Percentiles rank a stretch among this genome's conserved stretches.
These are phyloP conservation scores for Pseudohalonectria lignicola DNA, from an alignment of 2,329 filamentous ascomycete species.

Conservation along the genomic window DNA sequence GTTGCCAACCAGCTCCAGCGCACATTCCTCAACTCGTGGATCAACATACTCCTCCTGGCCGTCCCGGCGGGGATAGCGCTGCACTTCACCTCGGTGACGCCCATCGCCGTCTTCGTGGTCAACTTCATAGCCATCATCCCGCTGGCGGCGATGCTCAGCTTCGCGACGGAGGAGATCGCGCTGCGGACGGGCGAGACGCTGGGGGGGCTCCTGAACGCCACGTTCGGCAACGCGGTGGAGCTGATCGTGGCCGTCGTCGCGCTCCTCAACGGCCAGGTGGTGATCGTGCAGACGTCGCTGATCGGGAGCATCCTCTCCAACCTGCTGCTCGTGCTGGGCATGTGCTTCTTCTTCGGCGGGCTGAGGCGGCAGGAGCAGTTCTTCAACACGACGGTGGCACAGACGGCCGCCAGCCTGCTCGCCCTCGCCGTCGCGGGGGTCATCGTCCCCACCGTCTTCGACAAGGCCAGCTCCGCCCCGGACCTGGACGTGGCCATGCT, in stretches of 20 bases:
- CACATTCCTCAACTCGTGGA: constrained; percentile 72
- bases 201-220: constrained; percentile 78
- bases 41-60: constrained; percentile 71
- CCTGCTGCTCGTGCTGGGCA: constrained; percentile 76
- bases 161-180: constrained; percentile 80
- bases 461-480: constrained; percentile 33
- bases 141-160: constrained; percentile 69
- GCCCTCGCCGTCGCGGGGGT: constrained; percentile 69
- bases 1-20: constrained; percentile 57
- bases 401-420: constrained; percentile 69
- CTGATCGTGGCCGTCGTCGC: constrained; percentile 82
- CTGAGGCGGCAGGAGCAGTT: constrained; percentile 69
- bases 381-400: constrained; percentile 88
- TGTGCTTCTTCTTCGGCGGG: constrained; percentile 86
- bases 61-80: constrained; percentile 68
- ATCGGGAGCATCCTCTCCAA: constrained; percentile 91
- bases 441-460: constrained; percentile 85
- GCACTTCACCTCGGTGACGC: constrained; percentile 45
- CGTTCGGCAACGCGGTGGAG: constrained; percentile 69
- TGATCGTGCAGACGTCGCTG: constrained; percentile 83
- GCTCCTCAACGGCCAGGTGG: constrained; percentile 57
- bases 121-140: constrained; percentile 92
- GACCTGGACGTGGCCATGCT: constrained; percentile 43
- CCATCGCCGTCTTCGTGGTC: constrained; percentile 65
- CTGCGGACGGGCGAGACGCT: constrained; percentile 71